Conservation (phyloP, 1,284 basidiomycete species). For the Chondrostereum purpureum region DNA sequence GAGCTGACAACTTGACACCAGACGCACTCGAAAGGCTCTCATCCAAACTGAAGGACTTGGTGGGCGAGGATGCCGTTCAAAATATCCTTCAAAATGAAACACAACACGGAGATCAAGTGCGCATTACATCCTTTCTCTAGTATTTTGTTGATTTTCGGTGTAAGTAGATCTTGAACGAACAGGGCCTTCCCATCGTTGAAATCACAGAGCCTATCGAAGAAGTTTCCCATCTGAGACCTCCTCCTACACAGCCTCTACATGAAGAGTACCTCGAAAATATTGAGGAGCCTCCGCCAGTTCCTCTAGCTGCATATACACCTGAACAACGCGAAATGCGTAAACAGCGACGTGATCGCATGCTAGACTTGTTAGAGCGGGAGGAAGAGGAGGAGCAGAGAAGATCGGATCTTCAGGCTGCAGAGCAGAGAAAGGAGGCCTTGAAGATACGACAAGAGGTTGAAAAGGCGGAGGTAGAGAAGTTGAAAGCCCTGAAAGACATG, state of each 20-base stretch:
- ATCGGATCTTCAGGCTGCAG: slow-evolving; percentile 33
- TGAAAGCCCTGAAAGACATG: slow-evolving; percentile 51
- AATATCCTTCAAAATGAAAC: slow-evolving; percentile 30
- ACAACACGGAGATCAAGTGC: slow-evolving; percentile 61
- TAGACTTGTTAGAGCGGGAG: slow-evolving; percentile 67
- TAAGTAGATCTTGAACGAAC: slow-evolving; percentile 71
- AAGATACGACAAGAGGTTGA: slow-evolving; percentile 46
- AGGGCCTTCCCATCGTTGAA: slow-evolving; percentile 72
- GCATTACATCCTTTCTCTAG: slow-evolving; percentile 16
- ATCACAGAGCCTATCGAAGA: slow-evolving; percentile 52
- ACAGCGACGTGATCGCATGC: slow-evolving; percentile 52
- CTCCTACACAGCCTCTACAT: background rate
- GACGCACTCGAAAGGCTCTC: slow-evolving; percentile 50
- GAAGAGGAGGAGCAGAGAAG: slow-evolving; percentile 41
- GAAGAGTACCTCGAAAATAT: slow-evolving; percentile 20
- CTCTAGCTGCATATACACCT: slow-evolving; percentile 39
- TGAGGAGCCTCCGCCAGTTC: slow-evolving; percentile 40
- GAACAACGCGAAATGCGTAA: slow-evolving; percentile 42
- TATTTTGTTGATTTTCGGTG: slow-evolving; percentile 2
- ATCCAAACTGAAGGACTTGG: slow-evolving; percentile 51
- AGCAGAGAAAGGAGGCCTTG: slow-evolving; percentile 37
- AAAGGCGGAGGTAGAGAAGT: slow-evolving; percentile 42
- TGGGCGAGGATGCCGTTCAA: slow-evolving; percentile 40
- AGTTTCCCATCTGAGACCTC: slow-evolving; percentile 3
- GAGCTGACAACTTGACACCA: slow-evolving; percentile 32